Percentiles rank a stretch among this genome's conserved stretches.
phyloP scores from a whole-genome alignment of 495 filamentous ascomycete genomes.

The Penicillium canescens region DNA sequence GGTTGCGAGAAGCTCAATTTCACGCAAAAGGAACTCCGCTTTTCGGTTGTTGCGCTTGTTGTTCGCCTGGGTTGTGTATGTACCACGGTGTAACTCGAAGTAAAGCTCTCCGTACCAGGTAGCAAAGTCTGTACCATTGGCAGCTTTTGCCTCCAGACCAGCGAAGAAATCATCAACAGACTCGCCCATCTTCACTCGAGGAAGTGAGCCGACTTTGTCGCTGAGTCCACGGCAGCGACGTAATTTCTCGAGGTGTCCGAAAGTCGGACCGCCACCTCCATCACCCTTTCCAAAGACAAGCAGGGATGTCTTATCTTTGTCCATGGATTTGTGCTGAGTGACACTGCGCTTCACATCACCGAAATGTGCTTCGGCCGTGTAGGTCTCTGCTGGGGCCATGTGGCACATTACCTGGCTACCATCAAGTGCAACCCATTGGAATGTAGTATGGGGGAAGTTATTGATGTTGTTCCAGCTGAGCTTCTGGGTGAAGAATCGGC shows the following conservation, averaged over 20 bases:
- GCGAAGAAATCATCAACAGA: conserved; percentile 98
- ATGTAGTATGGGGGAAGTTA: conserved; percentile 96
- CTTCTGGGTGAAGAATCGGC: conserved; percentile 95
- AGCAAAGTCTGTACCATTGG: conserved; percentile 73
- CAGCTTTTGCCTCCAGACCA: conserved; percentile 68
- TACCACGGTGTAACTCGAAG: conserved; percentile 94
- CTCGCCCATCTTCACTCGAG: conserved; percentile 83
- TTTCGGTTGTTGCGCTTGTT: conserved; percentile 94
- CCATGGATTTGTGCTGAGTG: conserved; percentile 91
- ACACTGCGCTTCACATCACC: conserved; percentile 91
- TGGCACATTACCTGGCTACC: conserved; percentile 96
- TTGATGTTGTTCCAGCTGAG: conserved; percentile 98
- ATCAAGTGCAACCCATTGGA: conserved; percentile 95
- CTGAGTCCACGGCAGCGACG: conserved; percentile 91
- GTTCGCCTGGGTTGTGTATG: conserved; percentile 95
- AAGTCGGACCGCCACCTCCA: conserved; percentile 94
- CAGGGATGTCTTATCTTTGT: conserved; percentile 82
- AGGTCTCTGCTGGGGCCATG: conserved; percentile 93
- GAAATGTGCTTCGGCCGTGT: conserved; percentile 92
- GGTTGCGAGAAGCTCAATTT: conserved; percentile 87
- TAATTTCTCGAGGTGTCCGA: conserved; percentile 89
- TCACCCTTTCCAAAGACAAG: conserved; percentile 96
- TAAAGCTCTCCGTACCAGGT: conserved; percentile 99
- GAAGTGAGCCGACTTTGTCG: conserved; percentile 80
- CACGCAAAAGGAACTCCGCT: conserved; percentile 78